Percentiles rank a stretch among this genome's conserved stretches.
These are phyloP conservation scores for Tetradesmus obliquus DNA, from an alignment of 139 green algal species.

Conservation along the genomic window DNA sequence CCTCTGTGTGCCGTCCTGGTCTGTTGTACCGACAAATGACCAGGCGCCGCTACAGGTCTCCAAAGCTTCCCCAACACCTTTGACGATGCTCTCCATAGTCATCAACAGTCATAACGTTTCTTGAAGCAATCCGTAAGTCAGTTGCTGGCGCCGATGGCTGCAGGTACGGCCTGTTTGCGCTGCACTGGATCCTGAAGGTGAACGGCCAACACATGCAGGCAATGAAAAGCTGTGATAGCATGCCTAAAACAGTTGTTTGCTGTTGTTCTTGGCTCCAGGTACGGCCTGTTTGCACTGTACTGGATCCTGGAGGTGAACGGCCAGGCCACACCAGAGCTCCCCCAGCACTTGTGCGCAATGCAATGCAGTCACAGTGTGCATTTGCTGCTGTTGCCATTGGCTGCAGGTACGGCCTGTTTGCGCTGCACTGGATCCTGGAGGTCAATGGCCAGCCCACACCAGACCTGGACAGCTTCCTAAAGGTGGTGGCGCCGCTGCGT, in stretches of 20 bases:
- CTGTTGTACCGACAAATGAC: too few relatives aligned
- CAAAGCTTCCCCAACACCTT: too few relatives aligned
- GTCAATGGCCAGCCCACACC: constrained; percentile 76
- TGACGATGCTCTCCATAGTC: too few relatives aligned
- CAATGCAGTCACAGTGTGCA: too few relatives aligned
- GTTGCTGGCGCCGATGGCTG: too few relatives aligned
- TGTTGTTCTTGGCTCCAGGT: constrained; percentile 39
- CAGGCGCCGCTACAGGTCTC: too few relatives aligned
- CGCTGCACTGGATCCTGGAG: constrained; percentile 31
- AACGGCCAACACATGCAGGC: constrained; percentile 55
- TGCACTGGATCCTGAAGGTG: constrained; percentile 87
- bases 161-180: constrained; percentile 85
- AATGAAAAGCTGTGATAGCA: neutral
- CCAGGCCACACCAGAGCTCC: constrained; percentile 66
- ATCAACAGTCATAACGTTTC: too few relatives aligned
- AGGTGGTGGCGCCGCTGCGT: constrained; percentile 55
- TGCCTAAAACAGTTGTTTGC: neutral
- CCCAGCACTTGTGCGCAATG: too few relatives aligned
- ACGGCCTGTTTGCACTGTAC: constrained; percentile 91
- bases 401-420: too few relatives aligned
- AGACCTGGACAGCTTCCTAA: constrained; percentile 84
- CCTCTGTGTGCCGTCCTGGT: too few relatives aligned
- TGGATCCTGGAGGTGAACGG: constrained; percentile 85
- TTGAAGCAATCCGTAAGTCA: too few relatives aligned
- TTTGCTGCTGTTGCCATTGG: neutral